These are phyloP conservation scores for Seiridium cupressi DNA, from an alignment of 2,329 filamentous ascomycete genomes.

Conservation along the genomic window DNA sequence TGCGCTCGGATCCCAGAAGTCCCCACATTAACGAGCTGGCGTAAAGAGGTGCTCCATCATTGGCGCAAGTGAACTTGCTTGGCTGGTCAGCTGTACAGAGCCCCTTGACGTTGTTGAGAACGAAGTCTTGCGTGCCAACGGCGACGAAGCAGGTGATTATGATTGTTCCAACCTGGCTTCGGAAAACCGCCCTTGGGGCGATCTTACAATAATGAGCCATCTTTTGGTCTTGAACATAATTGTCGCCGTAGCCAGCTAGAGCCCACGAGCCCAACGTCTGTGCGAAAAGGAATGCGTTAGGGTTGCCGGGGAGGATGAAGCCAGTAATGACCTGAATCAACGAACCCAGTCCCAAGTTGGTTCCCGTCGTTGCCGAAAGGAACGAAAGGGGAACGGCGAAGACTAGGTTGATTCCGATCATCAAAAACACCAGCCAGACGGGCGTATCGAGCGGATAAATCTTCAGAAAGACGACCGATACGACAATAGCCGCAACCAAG, in stretches of 20 bases:
- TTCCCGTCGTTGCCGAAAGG: conserved; percentile 42
- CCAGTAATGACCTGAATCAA: conserved; percentile 42
- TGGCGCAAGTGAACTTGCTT: conserved; percentile 27
- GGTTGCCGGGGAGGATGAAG: conserved; percentile 33
- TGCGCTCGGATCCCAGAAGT: conserved; percentile 30
- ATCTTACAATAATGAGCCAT: conserved; percentile 42
- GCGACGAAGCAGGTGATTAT: conserved; percentile 37
- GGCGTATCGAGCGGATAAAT: conserved; percentile 30
- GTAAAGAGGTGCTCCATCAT: conserved; percentile 27
- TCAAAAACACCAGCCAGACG: conserved; percentile 28
- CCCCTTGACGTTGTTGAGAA: conserved; percentile 4
- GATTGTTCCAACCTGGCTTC: conserved; percentile 41
- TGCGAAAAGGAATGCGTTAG: conserved; percentile 35
- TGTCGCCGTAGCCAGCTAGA: conserved; percentile 21
- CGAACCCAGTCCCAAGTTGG: conserved; percentile 38
- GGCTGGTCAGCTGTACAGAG: conserved; percentile 25
- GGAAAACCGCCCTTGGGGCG: conserved; percentile 37
- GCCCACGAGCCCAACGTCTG: conserved; percentile 39
- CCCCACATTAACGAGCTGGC: conserved; percentile 34
- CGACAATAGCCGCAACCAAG: conserved; percentile 29
- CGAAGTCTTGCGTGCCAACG: conserved; percentile 5
- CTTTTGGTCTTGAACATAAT: conserved; percentile 39
- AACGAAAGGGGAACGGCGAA: conserved; percentile 42
- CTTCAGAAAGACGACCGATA: conserved; percentile 30
- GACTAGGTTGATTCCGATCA: conserved; percentile 36